These are phyloP conservation scores for Tremellales sp. DNA, from an alignment of 1,284 basidiomycete genomes.

Conservation along the genomic window DNA sequence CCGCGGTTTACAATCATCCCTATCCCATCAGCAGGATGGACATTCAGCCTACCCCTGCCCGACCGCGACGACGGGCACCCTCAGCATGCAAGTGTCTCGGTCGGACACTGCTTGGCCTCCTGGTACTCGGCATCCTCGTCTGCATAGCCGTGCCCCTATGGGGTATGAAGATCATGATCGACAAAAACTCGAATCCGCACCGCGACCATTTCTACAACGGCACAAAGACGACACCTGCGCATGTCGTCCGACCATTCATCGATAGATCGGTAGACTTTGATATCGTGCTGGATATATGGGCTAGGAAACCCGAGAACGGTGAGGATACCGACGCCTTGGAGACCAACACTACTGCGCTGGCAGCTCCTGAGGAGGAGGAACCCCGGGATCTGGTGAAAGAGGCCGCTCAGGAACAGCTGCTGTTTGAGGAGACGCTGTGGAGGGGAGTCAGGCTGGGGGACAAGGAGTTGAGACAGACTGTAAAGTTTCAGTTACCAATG, in stretches of 20 bases:
- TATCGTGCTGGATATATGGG: constrained; percentile 11
- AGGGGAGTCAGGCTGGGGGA: constrained; percentile 8
- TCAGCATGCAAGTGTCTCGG: no score
- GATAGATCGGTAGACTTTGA: constrained; percentile 16
- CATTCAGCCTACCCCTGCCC: no score
- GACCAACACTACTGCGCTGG: constrained; percentile 4
- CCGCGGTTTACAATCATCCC: no score
- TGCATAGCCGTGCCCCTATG: neutral
- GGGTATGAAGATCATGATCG: neutral
- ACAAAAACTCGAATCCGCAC: constrained; percentile 13
- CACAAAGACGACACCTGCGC: constrained; percentile 1
- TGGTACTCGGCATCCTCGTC: neutral
- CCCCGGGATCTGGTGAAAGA: constrained; percentile 4
- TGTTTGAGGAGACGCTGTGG: constrained; percentile 4
- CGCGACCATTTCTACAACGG: constrained; percentile 14
- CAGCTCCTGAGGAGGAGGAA: constrained; percentile 1
- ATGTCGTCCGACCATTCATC: constrained; percentile 16
- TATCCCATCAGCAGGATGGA: no score
- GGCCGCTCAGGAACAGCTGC: constrained; percentile 6
- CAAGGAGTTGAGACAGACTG: constrained; percentile 7
- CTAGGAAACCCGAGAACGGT: constrained; percentile 12
- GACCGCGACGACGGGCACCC: no score
- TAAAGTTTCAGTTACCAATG: constrained; percentile 20
- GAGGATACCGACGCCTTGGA: neutral
- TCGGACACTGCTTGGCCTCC: no score